phyloP scores from a whole-genome alignment of 2,329 filamentous ascomycete species.

The Tetracladium maxilliforme region DNA sequence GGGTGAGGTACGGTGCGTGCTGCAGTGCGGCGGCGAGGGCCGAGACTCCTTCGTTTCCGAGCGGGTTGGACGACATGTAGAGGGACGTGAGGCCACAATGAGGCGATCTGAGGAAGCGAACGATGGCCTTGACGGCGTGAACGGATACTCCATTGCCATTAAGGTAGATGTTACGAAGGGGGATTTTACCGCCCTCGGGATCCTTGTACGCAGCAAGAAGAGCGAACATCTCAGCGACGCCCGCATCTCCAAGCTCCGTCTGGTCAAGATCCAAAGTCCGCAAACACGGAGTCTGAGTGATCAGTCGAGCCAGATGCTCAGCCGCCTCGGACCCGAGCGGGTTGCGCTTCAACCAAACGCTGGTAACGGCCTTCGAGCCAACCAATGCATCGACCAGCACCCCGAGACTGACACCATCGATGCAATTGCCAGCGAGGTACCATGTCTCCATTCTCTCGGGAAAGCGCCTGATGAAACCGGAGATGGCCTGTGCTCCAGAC shows the following conservation, averaged over 20 bases:
- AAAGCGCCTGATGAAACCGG: conserved; percentile 25
- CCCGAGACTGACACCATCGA: conserved; percentile 24
- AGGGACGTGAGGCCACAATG: no score
- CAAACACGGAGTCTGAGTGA: conserved; percentile 24
- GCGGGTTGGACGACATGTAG: no score
- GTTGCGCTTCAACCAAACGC: conserved; percentile 39
- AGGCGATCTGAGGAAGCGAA: no score
- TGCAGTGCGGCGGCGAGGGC: no score
- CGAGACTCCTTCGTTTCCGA: no score
- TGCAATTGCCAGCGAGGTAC: conserved; percentile 39
- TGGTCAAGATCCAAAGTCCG: conserved; percentile 37
- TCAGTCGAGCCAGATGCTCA: conserved; percentile 24
- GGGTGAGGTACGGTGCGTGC: no score
- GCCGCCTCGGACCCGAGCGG: conserved; percentile 25
- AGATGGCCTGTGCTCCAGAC: conserved; percentile 27
- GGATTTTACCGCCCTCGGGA: no score
- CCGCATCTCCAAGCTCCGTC: conserved; percentile 31
- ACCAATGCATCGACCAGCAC: conserved; percentile 28
- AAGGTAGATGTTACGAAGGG: no score
- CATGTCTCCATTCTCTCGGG: conserved; percentile 35
- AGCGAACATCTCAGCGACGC: conserved; percentile 26
- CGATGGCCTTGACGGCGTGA: no score
- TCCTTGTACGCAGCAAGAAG: conserved; percentile 16
- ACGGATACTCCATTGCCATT: no score
- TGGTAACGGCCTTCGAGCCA: conserved; percentile 25